phyloP scores from a whole-genome alignment of 352 stramenopile species.

The Lagenidium sp. region DNA sequence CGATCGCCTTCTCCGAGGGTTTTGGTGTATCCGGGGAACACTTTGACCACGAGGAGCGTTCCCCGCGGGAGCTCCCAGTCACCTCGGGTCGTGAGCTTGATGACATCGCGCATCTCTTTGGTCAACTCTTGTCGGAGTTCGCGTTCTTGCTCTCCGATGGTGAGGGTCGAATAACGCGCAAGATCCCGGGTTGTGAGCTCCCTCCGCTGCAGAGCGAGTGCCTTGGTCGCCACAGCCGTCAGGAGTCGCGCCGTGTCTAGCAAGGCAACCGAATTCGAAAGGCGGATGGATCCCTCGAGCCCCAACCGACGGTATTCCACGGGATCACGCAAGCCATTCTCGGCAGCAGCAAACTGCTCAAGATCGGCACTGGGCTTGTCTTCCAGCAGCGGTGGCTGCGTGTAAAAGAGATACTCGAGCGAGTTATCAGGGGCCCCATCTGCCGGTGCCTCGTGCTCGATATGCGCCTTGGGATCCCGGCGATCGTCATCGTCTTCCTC shows the following conservation, averaged over 20 bases:
- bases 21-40: conserved; percentile 72
- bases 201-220: conserved; percentile 8
- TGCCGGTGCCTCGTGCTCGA: conserved; percentile 8
- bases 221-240: conserved; percentile 14
- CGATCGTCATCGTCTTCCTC: conserved; percentile 15
- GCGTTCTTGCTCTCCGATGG: conserved; percentile 10
- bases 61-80: conserved; percentile 40
- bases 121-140: conserved; percentile 13
- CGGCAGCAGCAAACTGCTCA: conserved; percentile 52
- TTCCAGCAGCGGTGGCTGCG: conserved; percentile 37
- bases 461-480: neutral
- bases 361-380: conserved; percentile 21
- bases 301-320: conserved; percentile 36
- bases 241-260: conserved; percentile 33
- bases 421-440: conserved; percentile 35
- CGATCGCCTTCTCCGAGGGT: conserved; percentile 13
- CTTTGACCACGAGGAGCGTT: conserved; percentile 70
- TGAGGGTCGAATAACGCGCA: conserved; percentile 9
- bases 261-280: conserved; percentile 69
- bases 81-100: conserved; percentile 21
- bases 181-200: conserved; percentile 10
- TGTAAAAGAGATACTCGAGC: conserved; percentile 81
- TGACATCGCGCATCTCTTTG: conserved; percentile 27
- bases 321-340: conserved; percentile 60
- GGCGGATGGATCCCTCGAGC: conserved; percentile 45